phyloP scores from a whole-genome alignment of 495 filamentous ascomycete genomes.

The Neurospora sp. region DNA sequence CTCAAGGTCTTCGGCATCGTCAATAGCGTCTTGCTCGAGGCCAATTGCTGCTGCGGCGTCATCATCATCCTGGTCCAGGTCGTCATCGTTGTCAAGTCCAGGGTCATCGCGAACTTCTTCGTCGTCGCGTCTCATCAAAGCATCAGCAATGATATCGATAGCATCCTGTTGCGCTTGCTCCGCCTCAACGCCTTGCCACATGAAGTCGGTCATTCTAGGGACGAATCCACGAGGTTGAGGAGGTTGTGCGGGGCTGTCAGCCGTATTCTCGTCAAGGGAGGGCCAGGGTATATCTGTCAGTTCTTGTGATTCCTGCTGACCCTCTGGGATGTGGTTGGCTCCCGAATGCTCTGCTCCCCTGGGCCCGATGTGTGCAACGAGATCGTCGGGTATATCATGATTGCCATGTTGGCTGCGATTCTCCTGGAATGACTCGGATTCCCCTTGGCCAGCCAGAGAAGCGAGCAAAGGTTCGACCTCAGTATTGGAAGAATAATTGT shows the following conservation, averaged over 20 bases:
- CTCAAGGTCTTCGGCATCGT: slow-evolving; percentile 95
- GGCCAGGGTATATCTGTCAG: not conserved
- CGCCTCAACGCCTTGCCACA: slow-evolving; percentile 30
- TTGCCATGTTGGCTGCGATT: not conserved
- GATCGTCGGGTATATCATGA: not conserved
- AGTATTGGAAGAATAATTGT: not conserved
- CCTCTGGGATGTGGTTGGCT: not conserved
- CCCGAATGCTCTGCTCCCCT: not conserved
- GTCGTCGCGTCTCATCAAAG: slow-evolving; percentile 12
- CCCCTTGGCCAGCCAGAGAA: not conserved
- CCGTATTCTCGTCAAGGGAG: not conserved
- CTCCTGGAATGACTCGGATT: not conserved
- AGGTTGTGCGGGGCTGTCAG: not conserved
- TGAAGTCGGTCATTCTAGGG: slow-evolving; percentile 36
- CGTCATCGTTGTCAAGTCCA: slow-evolving; percentile 14
- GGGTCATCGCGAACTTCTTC: slow-evolving; percentile 27
- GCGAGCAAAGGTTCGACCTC: not conserved
- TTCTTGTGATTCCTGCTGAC: not conserved
- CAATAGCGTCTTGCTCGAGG: slow-evolving; percentile 42
- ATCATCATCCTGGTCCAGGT: slow-evolving; percentile 30
- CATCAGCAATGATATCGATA: slow-evolving; percentile 15
- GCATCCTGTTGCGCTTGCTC: slow-evolving; percentile 27
- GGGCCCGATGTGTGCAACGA: not conserved
- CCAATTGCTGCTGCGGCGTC: slow-evolving; percentile 30
- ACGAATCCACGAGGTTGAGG: slow-evolving; percentile 22